phyloP scores from a whole-genome alignment of 106 monocot species.

The Alisma plantagoaquatica region DNA sequence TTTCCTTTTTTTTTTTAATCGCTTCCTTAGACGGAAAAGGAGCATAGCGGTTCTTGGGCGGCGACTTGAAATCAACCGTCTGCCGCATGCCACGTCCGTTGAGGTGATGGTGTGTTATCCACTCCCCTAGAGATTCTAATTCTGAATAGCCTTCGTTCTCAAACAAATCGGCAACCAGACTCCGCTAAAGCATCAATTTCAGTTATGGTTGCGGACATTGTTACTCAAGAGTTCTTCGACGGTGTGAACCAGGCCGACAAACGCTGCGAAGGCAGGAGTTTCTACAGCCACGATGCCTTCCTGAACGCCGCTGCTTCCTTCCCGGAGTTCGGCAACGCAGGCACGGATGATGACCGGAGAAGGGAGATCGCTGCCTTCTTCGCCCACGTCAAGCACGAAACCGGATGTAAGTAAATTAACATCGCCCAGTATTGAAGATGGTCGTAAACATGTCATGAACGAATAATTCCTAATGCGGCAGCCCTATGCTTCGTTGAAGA shows the following conservation, averaged over 20 bases:
- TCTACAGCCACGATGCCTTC: slow-evolving; percentile 24
- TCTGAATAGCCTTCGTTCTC: no score
- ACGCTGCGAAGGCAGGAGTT: slow-evolving; percentile 21
- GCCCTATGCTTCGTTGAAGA: slow-evolving; percentile 27
- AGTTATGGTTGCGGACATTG: no score
- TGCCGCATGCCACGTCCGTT: no score
- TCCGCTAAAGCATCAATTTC: no score
- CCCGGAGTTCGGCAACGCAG: slow-evolving; percentile 16
- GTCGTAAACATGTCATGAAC: background rate
- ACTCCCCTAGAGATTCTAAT: no score
- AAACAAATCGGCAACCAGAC: no score
- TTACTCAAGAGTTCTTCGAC: no score
- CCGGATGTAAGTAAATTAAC: slow-evolving; percentile 7
- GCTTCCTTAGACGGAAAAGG: no score
- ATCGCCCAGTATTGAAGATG: background rate
- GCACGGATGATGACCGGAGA: slow-evolving; percentile 15
- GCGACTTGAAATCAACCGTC: no score
- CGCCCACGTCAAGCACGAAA: slow-evolving; percentile 28
- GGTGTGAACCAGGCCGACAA: slow-evolving; percentile 10
- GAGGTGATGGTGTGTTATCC: no score
- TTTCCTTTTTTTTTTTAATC: no score
- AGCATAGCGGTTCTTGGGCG: no score
- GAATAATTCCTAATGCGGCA: background rate
- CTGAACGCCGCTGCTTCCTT: slow-evolving; percentile 3
- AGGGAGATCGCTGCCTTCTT: slow-evolving; percentile 22